A percentile compares a stretch with the other conserved stretches of the same genome.
phyloP scores from a whole-genome alignment of 495 filamentous ascomycete species.

The Poronia punctata region DNA sequence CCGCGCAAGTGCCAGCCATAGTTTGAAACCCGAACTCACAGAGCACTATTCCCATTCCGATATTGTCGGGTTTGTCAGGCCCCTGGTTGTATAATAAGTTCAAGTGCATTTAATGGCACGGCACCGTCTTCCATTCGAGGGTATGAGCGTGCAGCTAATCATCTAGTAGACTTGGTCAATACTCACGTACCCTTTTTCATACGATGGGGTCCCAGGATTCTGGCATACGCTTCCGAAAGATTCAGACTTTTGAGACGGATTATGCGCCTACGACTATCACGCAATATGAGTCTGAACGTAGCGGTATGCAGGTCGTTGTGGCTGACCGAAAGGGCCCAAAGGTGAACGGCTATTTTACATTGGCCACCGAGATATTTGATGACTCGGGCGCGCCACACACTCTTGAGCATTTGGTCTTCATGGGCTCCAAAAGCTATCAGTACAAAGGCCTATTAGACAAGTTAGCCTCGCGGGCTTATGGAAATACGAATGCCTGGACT shows the following conservation, averaged over 20 bases:
- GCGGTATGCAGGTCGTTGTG: conserved; percentile 88
- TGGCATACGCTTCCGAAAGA: conserved; percentile 61
- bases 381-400: conserved; percentile 95
- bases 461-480: conserved; percentile 86
- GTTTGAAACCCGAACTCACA: no score
- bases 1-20: conserved; percentile 9
- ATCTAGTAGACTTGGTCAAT: conserved; percentile 2
- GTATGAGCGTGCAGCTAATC: not conserved
- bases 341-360: conserved; percentile 85
- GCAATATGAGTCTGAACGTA: conserved; percentile 72
- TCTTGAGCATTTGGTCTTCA: conserved; percentile 92
- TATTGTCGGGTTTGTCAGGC: no score
- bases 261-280: conserved; percentile 81
- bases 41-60: not conserved
- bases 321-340: conserved; percentile 91
- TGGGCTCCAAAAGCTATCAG: conserved; percentile 89
- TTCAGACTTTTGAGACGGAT: conserved; percentile 79
- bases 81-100: no score
- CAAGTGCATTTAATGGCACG: no score
- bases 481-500: conserved; percentile 93
- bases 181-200: conserved; percentile 1
- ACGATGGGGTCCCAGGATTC: conserved; percentile 31
- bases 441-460: conserved; percentile 96
- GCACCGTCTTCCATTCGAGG: no score
- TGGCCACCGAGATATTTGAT: conserved; percentile 96